Evolutionary conservation across 2,329 filamentous ascomycete species (phyloP), one percentile per base, ranked within the genome.

Genomic region (Raffaelea albimanens): DNA sequence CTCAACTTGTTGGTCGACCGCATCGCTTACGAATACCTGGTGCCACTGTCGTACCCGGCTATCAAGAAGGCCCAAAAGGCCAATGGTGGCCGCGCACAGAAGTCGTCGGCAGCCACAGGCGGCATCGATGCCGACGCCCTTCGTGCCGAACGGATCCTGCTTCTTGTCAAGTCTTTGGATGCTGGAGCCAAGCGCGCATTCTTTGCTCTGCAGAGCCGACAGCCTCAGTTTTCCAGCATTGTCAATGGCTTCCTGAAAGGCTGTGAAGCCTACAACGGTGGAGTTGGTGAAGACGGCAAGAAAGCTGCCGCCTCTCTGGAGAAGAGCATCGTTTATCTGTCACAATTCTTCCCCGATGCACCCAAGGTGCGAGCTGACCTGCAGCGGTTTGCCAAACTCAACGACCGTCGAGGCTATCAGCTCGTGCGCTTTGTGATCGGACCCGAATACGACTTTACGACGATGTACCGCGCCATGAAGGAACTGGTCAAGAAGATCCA

Each of bases 191-290:
- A 87, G 61, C 85, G 81, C 55, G 91, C 93, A 0, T 95, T 97
- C 64, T 93, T 95, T 58, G 83, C 85, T 16, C 79, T 94, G 63
- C 87, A 95, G 62, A 77, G 76, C 25, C 82, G 87, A 41, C 90
- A 95, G 61, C 76, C 82, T 3, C 76, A 80, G 43, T 82, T 87
- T 57, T 82, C 85, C 25, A 81, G 80, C 50, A 84, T 85, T 36
- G 71, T 96, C 51, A 76, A 80, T 36, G 73, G 80, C n/a, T 88
- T 91, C 56, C 68, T 98, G 43, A 80, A 85, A 55, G 73, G 82
- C n/a, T 96, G 89, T 58, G 90, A 96, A 61, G 77, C 84, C 14
- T 94, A 86, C 66, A 96, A 97, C 58, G 89, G 88, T 21, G 90
- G 90, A 25, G 82, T 93, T 13, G 80, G 87, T 51, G 82, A 86